phyloP scores from a whole-genome alignment of 345 rosid species.

The Rubroshorea leprosula region DNA sequence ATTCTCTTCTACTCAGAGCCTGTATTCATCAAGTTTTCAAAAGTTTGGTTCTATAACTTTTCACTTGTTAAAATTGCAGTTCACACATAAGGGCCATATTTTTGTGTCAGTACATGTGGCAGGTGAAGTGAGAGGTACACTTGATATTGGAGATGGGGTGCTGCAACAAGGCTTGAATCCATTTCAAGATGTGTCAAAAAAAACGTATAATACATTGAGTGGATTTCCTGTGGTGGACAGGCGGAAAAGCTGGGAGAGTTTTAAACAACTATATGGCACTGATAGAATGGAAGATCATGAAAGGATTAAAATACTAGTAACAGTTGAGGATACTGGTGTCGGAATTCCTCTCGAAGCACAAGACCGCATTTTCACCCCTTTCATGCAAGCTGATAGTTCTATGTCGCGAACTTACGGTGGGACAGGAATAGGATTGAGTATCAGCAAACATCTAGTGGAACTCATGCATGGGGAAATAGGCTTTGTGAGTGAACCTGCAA shows the following conservation, averaged over 20 bases:
- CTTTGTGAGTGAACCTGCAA: slow-evolving; percentile 66
- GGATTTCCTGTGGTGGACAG: slow-evolving; percentile 77
- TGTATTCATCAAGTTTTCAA: no score
- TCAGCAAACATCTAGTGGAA: slow-evolving; percentile 80
- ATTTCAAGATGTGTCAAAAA: slow-evolving; percentile 29
- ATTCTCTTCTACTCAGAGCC: neutral
- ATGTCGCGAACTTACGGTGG: slow-evolving; percentile 96
- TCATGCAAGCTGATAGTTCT: slow-evolving; percentile 97
- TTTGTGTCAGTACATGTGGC: slow-evolving; percentile 79
- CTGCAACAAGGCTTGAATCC: slow-evolving; percentile 44
- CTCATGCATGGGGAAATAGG: slow-evolving; percentile 95
- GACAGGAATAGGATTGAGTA: slow-evolving; percentile 93
- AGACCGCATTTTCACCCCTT: slow-evolving; percentile 78
- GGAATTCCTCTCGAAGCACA: slow-evolving; percentile 85
- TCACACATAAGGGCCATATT: slow-evolving; percentile 78
- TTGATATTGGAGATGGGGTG: slow-evolving; percentile 44
- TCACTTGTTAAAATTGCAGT: slow-evolving; percentile 42
- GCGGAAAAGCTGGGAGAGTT: slow-evolving; percentile 77
- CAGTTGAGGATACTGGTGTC: slow-evolving; percentile 91
- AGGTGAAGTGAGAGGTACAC: slow-evolving; percentile 46
- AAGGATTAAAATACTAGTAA: slow-evolving; percentile 55
- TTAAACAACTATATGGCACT: slow-evolving; percentile 27
- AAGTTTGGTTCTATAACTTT: slow-evolving; percentile 10
- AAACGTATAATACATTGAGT: slow-evolving; percentile 45
- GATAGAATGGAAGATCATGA: slow-evolving; percentile 29